Base-by-base conservation (phyloP, 306 rosid species). In the Vicia sativa region DNA sequence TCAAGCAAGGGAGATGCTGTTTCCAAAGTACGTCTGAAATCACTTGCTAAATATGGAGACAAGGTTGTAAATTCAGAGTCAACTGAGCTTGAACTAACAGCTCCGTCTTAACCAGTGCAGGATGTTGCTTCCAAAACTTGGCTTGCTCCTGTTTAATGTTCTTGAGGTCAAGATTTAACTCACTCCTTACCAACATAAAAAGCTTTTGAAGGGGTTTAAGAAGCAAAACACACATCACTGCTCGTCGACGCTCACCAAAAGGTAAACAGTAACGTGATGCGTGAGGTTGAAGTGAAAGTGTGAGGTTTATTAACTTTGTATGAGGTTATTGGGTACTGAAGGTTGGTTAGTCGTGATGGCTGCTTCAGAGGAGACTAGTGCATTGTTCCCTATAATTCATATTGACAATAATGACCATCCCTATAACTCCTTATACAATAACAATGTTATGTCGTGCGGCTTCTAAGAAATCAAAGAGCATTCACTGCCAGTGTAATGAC, bases 61-160 rank as follows among this genome's bases (percentile, higher is more conserved):
- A 90, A 65, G 25, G 86, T 70, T 50, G 84, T 79, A 79, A 81
- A 71, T 68, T 90, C 91, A 41, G 97, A 71, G 95, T 88, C 78
- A 95, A 84, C 59, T 95, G 96, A 67, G 97, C 97, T 81, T 90
- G 99, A 67, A 95, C 93, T 86, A 95, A 79, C 83, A 95, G 78
- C 75, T 95, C 97, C 14, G 99, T 95, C 99, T 95, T 95, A 77
- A 90, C 97, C 60, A 90, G 84, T 45, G 95, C 87, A 65, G 99
- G 99, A 85, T 88, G 97, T 81, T 95, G 97, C 84, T 90, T 90
- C 99, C 96, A 88, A 87, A 95, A 95, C 78, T 95, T 95, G 37
- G 97, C 89, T 75, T 95, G 97, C 85, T 90, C 99, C 80, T 95
- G 99, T 88, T 95, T 95, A 58, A 90, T 90, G 87, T 90, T 95